Evolutionary conservation across 2,329 filamentous ascomycete species (phyloP).

Genomic region (Hypoxylon sp.): DNA sequence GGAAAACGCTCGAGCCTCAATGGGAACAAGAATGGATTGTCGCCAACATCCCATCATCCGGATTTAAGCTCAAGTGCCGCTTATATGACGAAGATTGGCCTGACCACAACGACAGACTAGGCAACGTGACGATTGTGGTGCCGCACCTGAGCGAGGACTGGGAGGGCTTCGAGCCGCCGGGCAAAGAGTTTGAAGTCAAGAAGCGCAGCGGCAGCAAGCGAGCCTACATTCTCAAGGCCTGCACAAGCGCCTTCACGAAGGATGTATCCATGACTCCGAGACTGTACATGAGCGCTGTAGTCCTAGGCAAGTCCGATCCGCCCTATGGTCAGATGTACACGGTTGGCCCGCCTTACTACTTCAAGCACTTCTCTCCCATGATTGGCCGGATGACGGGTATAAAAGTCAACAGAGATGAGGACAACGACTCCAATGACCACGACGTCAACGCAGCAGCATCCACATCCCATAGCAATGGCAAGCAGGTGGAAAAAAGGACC

Average conservation of each 20-base stretch:
- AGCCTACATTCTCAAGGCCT: conserved; percentile 80
- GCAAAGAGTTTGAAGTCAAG: conserved; percentile 76
- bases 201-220: conserved; percentile 89
- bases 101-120: conserved; percentile 88
- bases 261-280: conserved; percentile 76
- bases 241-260: conserved; percentile 72
- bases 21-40: conserved; percentile 93
- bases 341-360: conserved; percentile 78
- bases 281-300: conserved; percentile 78
- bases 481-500: conserved; percentile 62
- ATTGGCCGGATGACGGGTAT: conserved; percentile 84
- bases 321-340: conserved; percentile 81
- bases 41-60: conserved; percentile 83
- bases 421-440: conserved; percentile 57
- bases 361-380: conserved; percentile 88
- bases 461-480: conserved; percentile 35
- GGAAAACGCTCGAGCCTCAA: conserved; percentile 76
- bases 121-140: conserved; percentile 82
- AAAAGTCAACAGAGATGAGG: conserved; percentile 73
- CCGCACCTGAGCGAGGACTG: conserved; percentile 72
- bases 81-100: conserved; percentile 91
- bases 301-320: conserved; percentile 80
- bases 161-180: conserved; percentile 72
- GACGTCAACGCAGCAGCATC: conserved; percentile 40
- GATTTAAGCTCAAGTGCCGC: conserved; percentile 86